Percentiles rank a stretch among this genome's conserved stretches.
Evolutionary conservation across 495 filamentous ascomycete genomes (phyloP).

Genomic region (Xylaria curta): DNA sequence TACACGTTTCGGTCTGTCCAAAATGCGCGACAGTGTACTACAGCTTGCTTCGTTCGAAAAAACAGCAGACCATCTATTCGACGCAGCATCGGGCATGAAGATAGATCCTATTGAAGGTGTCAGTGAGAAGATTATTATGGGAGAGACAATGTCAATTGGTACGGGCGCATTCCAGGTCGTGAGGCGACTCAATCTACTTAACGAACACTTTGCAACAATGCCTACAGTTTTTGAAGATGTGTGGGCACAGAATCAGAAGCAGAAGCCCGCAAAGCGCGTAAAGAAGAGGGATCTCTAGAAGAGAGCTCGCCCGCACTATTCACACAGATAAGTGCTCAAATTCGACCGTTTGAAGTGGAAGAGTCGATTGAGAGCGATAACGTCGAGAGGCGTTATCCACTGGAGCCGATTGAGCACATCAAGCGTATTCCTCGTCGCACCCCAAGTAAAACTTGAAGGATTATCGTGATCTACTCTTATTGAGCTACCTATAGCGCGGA

Average conservation of each 20-base stretch:
- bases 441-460: background rate
- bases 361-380: too few species aligned
- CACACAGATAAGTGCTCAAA: background rate
- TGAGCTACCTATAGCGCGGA: background rate
- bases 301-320: background rate
- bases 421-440: background rate
- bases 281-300: constrained; percentile 13
- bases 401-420: too few species aligned
- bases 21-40: constrained; percentile 94
- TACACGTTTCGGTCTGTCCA: constrained; percentile 92
- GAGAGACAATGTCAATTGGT: constrained; percentile 86
- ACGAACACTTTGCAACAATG: constrained; percentile 66
- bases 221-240: constrained; percentile 79
- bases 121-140: constrained; percentile 97
- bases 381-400: too few species aligned
- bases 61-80: constrained; percentile 96
- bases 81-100: constrained; percentile 89
- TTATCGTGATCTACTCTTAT: background rate
- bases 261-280: constrained; percentile 19
- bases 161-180: constrained; percentile 93
- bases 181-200: constrained; percentile 70
- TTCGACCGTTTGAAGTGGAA: background rate
- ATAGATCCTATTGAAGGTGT: constrained; percentile 89
- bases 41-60: constrained; percentile 98
- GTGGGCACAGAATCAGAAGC: constrained; percentile 58